Percentiles rank a stretch among this genome's conserved stretches.
Evolutionary conservation across 495 filamentous ascomycete species (phyloP).

Genomic region (Recurvomyces mirabilis): DNA sequence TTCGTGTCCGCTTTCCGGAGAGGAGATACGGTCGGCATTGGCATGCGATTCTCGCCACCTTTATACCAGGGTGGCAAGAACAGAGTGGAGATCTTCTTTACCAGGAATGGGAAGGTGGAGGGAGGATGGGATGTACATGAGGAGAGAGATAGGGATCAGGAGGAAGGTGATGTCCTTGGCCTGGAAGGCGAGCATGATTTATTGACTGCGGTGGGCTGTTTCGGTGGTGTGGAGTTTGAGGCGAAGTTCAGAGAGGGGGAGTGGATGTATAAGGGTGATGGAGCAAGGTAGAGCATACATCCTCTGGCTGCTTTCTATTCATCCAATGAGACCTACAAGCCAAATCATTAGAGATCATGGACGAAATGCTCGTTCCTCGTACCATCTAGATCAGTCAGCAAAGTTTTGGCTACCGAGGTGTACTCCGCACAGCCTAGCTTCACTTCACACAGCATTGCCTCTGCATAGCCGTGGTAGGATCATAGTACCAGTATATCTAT

Average conservation of each 20-base stretch:
- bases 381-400: no score
- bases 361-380: no score
- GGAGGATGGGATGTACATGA: conserved; percentile 79
- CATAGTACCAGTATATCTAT: no score
- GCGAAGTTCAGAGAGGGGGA: conserved; percentile 43
- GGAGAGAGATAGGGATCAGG: conserved; percentile 55
- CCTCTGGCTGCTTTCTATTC: no score
- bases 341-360: no score
- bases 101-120: conserved; percentile 50
- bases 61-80: conserved; percentile 15
- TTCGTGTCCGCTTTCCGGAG: conserved; percentile 48
- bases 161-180: conserved; percentile 53
- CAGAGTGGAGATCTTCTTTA: conserved; percentile 63
- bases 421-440: no score
- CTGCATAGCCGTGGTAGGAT: no score
- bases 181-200: conserved; percentile 73
- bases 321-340: no score
- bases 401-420: no score
- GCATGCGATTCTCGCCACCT: conserved; percentile 52
- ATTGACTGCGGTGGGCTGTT: conserved; percentile 68
- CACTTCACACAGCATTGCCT: no score
- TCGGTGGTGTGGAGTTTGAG: conserved; percentile 61
- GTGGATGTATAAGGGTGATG: conserved; percentile 31
- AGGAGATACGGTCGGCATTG: conserved; percentile 52
- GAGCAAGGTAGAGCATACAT: no score